A percentile compares a stretch with the other conserved stretches of the same genome.
Evolutionary conservation across 179 eudicot genomes (phyloP).

Genomic region (Gypsophila paniculata): DNA sequence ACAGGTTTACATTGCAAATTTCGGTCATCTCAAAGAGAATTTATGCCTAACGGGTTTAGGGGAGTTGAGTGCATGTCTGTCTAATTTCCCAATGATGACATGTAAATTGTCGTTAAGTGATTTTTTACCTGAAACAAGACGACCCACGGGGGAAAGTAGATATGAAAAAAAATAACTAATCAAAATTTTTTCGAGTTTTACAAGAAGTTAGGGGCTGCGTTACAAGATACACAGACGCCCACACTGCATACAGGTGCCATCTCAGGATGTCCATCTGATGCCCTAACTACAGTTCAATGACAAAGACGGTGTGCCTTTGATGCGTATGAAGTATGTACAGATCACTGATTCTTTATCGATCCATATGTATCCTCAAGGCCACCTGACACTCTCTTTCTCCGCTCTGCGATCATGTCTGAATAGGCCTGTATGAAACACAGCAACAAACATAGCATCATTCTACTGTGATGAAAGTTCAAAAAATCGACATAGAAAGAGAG

Average conservation of each 20-base stretch:
- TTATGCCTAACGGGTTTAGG: background rate
- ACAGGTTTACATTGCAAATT: too few relatives aligned
- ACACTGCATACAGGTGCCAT: too few relatives aligned
- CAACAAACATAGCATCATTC: background rate
- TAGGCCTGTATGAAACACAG: slow-evolving; percentile 43
- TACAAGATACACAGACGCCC: too few relatives aligned
- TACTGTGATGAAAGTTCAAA: background rate
- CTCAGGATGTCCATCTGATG: slow-evolving; percentile 10
- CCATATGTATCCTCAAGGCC: slow-evolving; percentile 91
- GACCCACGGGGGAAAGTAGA: background rate
- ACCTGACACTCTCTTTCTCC: slow-evolving; percentile 61
- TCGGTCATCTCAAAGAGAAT: too few relatives aligned
- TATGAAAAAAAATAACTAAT: background rate
- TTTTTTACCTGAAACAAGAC: background rate
- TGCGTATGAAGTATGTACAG: background rate
- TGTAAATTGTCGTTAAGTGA: background rate
- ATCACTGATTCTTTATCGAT: slow-evolving; percentile 36
- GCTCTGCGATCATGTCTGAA: slow-evolving; percentile 77
- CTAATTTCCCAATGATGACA: background rate
- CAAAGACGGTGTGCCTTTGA: background rate
- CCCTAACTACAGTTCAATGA: background rate
- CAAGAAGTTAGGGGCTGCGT: background rate
- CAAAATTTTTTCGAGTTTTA: background rate
- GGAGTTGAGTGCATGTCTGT: background rate
- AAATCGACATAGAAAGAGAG: slow-evolving; percentile 5